Base-by-base conservation (phyloP, 495 filamentous ascomycete species). In the Clohesyomyces aquaticus region DNA sequence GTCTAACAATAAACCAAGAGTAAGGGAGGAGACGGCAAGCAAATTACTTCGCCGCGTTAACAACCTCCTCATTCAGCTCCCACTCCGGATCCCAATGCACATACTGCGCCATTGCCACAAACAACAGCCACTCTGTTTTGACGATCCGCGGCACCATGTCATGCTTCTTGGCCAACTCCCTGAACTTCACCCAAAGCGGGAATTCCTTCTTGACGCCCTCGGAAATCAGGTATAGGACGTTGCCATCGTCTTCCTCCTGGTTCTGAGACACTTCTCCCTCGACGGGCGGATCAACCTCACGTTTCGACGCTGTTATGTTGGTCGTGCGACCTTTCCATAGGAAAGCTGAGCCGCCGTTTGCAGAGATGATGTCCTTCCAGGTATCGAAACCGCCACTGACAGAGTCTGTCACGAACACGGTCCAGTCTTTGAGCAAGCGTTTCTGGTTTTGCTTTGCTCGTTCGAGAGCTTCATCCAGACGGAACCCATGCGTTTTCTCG, bases 81-180 rank as follows among this genome's bases (percentile, higher is more conserved):
- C 91, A 96, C 56, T 78, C 79, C 27, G 85, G 80, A 42, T 85
- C 78, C 74, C 86, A 87, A 19, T 78, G 79, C 48, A 90, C 66
- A 70, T 89, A 78, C 77, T 99, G 94, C 57, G 83, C 85, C 89
- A 98, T 91, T 3, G 91, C 90, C 63, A 91, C 85, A 61, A 91
- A 87, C 67, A 98, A 76, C 66, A 98, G 72, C 95, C 95, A 99
- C 69, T 98, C 91, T 19, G 87, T 81, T 19, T 80, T 82, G 16
- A 96, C 90, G 51, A 99, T 87, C 26, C 86, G 80, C 9, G 90
- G 87, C 38, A 83, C 81, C 79, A 89, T 89, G 63, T 87, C 84
- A 18, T 86, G 83, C 38, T 83, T 85, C 52, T 77, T 73, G 8
- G 90, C 91, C 82, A 93, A 83, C 60, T 88, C 83, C 57, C 87